Evolutionary conservation across 345 rosid genomes (phyloP).

Genomic region (Schrenkiella parvula): DNA sequence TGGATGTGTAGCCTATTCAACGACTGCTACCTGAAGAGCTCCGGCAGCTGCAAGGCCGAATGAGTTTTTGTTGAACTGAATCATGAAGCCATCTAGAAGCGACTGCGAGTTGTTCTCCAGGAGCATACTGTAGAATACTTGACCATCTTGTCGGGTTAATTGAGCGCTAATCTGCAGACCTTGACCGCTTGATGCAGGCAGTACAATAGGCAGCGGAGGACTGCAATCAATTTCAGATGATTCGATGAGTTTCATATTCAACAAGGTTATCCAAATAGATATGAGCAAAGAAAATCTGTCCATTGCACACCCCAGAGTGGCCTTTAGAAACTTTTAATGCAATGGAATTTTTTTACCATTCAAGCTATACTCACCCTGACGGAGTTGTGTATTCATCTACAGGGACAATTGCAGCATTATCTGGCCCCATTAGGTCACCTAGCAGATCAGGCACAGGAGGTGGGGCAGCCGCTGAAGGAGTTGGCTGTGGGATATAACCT

Average conservation of each 20-base stretch:
- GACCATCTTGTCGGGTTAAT: conserved; percentile 71
- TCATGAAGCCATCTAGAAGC: conserved; percentile 95
- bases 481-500: conserved; percentile 43
- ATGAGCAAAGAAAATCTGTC: not conserved
- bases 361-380: conserved; percentile 51
- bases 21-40: conserved; percentile 66
- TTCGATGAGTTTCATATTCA: not conserved
- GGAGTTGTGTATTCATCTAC: conserved; percentile 62
- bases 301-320: not conserved
- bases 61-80: conserved; percentile 93
- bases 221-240: conserved; percentile 43
- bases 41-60: conserved; percentile 89
- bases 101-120: conserved; percentile 79
- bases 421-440: conserved; percentile 79
- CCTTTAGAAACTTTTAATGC: not conserved
- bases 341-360: not conserved
- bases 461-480: conserved; percentile 44
- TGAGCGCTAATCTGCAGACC: conserved; percentile 93
- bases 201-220: conserved; percentile 59
- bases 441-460: conserved; percentile 77
- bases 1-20: not conserved
- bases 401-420: conserved; percentile 65
- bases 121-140: conserved; percentile 61
- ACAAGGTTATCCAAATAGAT: not conserved
- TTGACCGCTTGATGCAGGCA: conserved; percentile 57